These are phyloP conservation scores for Hymenoscyphus fraxineus DNA, from an alignment of 2,329 filamentous ascomycete genomes.

Conservation along the genomic window DNA sequence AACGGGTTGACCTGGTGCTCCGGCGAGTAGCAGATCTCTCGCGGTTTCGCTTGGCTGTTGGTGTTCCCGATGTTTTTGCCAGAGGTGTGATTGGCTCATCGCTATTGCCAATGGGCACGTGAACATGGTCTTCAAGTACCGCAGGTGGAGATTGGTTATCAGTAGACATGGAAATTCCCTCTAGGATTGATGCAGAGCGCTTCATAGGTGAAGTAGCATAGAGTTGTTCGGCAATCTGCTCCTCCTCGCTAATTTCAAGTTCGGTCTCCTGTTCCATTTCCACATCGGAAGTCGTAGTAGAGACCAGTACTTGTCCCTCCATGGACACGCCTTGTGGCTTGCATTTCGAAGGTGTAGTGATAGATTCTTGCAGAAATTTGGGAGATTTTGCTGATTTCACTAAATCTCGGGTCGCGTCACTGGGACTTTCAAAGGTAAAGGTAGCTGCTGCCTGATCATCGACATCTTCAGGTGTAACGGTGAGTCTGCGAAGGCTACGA, in stretches of 20 bases:
- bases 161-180: neutral
- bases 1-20: conserved; percentile 15
- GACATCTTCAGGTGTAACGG: conserved; percentile 7
- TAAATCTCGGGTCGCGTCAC: neutral
- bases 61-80: neutral
- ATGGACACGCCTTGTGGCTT: neutral
- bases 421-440: neutral
- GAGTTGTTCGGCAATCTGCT: conserved; percentile 4
- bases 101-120: neutral
- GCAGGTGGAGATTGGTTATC: neutral
- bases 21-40: conserved; percentile 7
- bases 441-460: conserved; percentile 4
- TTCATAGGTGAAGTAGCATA: conserved; percentile 1
- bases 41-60: neutral
- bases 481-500: conserved; percentile 22
- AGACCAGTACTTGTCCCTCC: neutral
- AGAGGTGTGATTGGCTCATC: no score
- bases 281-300: neutral
- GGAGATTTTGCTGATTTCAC: neutral
- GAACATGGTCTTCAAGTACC: neutral
- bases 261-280: neutral
- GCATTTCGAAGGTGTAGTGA: neutral
- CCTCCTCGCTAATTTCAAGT: neutral
- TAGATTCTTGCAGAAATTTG: neutral
- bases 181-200: neutral